Evolutionary conservation across 352 stramenopile species (phyloP).

Genomic region (Pythium periplocum): DNA sequence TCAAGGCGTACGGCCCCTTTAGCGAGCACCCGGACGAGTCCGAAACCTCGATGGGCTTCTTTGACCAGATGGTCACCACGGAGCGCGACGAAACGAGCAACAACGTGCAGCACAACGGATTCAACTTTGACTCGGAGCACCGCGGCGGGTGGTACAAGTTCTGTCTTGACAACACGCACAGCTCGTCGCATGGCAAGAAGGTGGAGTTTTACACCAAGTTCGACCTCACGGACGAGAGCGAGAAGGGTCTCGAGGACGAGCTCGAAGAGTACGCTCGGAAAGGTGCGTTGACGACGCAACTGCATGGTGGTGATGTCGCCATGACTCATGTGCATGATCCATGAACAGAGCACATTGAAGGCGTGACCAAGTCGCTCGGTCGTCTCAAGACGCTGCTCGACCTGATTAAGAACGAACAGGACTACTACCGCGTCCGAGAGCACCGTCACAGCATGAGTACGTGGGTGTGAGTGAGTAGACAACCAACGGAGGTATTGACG

Average conservation of each 20-base stretch:
- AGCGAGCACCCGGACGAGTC: constrained; percentile 34
- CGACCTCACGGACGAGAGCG: constrained; percentile 70
- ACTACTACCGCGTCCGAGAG: constrained; percentile 68
- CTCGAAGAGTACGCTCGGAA: constrained; percentile 55
- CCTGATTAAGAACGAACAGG: constrained; percentile 73
- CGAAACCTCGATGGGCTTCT: constrained; percentile 60
- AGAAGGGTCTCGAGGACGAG: constrained; percentile 72
- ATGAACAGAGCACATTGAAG: constrained; percentile 57
- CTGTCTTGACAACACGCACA: constrained; percentile 76
- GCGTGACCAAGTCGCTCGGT: constrained; percentile 53
- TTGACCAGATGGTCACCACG: constrained; percentile 67
- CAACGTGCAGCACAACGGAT: constrained; percentile 79
- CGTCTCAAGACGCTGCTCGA: constrained; percentile 57
- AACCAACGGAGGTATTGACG: not conserved
- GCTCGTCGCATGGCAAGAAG: constrained; percentile 48
- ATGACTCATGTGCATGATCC: too few relatives aligned
- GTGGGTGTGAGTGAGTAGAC: constrained; percentile 7
- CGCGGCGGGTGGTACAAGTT: constrained; percentile 85
- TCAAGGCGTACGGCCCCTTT: constrained; percentile 74
- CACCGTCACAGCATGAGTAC: constrained; percentile 72
- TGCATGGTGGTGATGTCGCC: too few relatives aligned
- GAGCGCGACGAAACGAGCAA: constrained; percentile 58
- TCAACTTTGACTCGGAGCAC: constrained; percentile 85
- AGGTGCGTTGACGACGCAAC: constrained; percentile 26
- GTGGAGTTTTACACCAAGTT: constrained; percentile 84